Evolutionary conservation across 2,329 filamentous ascomycete species (phyloP).

Genomic region (Colletotrichum phormii): DNA sequence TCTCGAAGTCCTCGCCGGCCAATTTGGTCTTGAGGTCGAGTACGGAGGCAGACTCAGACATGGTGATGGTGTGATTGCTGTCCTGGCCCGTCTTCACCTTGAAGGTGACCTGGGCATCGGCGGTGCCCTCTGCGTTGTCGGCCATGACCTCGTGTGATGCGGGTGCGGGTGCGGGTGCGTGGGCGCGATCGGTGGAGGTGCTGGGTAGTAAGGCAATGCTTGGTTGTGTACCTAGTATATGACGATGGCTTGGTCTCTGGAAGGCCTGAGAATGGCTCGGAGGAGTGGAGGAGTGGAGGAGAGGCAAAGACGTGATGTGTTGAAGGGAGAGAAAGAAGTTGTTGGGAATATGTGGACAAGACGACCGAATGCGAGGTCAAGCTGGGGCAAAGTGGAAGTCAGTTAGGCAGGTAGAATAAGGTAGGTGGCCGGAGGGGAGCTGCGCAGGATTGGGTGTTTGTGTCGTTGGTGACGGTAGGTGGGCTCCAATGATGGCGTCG

Average conservation of each 20-base stretch:
- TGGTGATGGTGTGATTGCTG: conserved; percentile 84
- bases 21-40: conserved; percentile 92
- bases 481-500: conserved; percentile 22
- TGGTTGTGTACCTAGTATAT: background rate
- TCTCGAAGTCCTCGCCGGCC: conserved; percentile 82
- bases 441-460: conserved; percentile 24
- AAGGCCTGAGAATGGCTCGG: background rate
- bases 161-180: background rate
- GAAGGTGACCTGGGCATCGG: conserved; percentile 88
- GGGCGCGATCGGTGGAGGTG: background rate
- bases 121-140: conserved; percentile 69
- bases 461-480: conserved; percentile 27
- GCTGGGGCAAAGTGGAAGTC: background rate
- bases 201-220: background rate
- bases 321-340: conserved; percentile 6
- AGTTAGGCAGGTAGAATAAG: conserved; percentile 12
- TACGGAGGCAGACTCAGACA: conserved; percentile 81
- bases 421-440: conserved; percentile 24
- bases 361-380: conserved; percentile 18
- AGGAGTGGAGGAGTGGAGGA: background rate
- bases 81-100: conserved; percentile 98
- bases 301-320: background rate
- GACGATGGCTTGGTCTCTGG: background rate
- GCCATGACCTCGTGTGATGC: conserved; percentile 62
- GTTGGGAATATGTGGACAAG: conserved; percentile 17